phyloP scores from a whole-genome alignment of 2,329 filamentous ascomycete species.

The Aspergillus proliferans region DNA sequence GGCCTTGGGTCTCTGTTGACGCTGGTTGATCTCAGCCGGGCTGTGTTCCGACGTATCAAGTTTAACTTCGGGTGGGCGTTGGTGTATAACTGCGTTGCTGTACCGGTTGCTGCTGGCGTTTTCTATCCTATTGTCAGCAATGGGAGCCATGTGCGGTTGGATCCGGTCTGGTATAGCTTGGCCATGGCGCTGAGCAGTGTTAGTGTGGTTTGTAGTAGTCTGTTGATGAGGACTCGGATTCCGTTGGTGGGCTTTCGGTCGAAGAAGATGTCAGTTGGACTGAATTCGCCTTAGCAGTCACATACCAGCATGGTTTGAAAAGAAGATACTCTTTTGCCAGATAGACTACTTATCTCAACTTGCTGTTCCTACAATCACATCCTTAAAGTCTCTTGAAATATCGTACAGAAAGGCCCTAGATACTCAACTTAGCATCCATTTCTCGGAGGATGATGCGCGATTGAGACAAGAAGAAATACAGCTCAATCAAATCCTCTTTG shows the following conservation, averaged over 20 bases:
- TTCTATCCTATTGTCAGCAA: slow-evolving; percentile 56
- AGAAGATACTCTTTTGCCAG: no score
- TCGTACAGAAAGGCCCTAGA: no score
- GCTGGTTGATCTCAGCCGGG: slow-evolving; percentile 62
- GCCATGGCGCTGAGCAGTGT: slow-evolving; percentile 92
- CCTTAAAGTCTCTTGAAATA: no score
- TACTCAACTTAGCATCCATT: no score
- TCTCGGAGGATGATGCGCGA: no score
- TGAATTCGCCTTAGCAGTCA: no score
- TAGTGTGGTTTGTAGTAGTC: slow-evolving; percentile 76
- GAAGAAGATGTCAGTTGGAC: background rate
- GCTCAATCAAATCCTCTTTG: no score
- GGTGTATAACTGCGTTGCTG: slow-evolving; percentile 70
- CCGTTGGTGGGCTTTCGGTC: slow-evolving; percentile 13
- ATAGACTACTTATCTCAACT: no score
- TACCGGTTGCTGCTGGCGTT: slow-evolving; percentile 75
- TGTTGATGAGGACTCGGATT: slow-evolving; percentile 56
- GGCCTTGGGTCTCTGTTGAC: slow-evolving; percentile 61
- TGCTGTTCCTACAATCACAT: no score
- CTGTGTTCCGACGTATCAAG: slow-evolving; percentile 70
- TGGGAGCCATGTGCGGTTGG: slow-evolving; percentile 39
- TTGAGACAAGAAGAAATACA: no score
- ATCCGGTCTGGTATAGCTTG: slow-evolving; percentile 68
- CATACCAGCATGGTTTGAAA: no score
- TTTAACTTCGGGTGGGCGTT: slow-evolving; percentile 83